phyloP scores from a whole-genome alignment of 441 rosid genomes.

The Pelargonium myrrhifolium region DNA sequence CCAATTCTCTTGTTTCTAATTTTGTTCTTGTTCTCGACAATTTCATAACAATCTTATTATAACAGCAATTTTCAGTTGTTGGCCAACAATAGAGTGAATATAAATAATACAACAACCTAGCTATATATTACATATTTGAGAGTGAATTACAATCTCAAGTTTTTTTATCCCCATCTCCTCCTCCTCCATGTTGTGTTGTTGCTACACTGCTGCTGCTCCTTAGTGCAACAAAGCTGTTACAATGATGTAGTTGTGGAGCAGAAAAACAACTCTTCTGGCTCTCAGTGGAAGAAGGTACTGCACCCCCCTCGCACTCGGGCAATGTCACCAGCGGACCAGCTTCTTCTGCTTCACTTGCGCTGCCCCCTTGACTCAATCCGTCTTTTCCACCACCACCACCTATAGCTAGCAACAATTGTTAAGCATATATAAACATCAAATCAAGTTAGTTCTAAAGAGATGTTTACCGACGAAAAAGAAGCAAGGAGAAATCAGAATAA shows the following conservation, averaged over 20 bases:
- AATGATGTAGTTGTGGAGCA: constrained; percentile 30
- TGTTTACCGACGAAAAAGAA: too few relatives aligned
- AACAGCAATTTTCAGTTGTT: too few relatives aligned
- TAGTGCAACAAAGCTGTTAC: constrained; percentile 29
- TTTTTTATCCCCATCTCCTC: constrained; percentile 2
- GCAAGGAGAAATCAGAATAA: constrained; percentile 26
- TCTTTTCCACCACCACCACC: constrained; percentile 34
- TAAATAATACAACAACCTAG: too few relatives aligned
- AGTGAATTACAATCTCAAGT: neutral
- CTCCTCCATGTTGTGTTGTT: neutral
- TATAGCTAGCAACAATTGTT: constrained; percentile 3
- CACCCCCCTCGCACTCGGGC: constrained; percentile 27
- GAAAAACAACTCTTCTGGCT: constrained; percentile 23
- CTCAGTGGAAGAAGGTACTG: constrained; percentile 25
- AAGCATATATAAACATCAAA: too few relatives aligned
- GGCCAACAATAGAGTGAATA: too few relatives aligned
- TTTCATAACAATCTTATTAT: too few relatives aligned
- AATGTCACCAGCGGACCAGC: too few relatives aligned
- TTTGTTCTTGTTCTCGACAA: too few relatives aligned
- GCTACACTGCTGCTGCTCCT: constrained; percentile 22
- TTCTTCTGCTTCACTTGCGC: constrained; percentile 46
- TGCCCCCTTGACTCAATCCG: constrained; percentile 31
- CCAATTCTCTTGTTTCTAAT: too few relatives aligned
- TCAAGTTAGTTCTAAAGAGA: too few relatives aligned
- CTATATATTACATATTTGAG: neutral